Base-by-base conservation (phyloP, 768 basidiomycete species). In the Rhodotorula toruloides region DNA sequence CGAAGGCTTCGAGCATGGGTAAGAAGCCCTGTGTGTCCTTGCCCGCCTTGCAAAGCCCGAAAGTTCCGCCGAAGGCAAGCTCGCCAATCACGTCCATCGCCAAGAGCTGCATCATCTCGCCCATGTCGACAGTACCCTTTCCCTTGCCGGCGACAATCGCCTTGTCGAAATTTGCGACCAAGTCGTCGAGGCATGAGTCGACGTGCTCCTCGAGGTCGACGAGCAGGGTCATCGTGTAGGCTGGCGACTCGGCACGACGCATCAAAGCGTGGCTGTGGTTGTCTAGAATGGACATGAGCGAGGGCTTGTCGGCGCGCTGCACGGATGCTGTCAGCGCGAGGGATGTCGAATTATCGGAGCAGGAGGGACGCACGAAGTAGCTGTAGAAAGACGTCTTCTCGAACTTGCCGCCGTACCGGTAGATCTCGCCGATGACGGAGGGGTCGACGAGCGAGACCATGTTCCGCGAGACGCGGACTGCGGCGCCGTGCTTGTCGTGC, bases 111-210 rank as follows among this genome's bases (percentile, higher is more conserved):
- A 46, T 46, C 44, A 46, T 46, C 22, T 22, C 27, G 25, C 44
- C 44, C 44, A 46, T 46, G 44, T 46, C 44, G 25, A 46, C 44
- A 10, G 44, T 46, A 10, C 22, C 44, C 25, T n/a, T 46, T 4
- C 25, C 25, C 25, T 5, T 21, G 19, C 44, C 44, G 25, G 21
- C 11, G 6, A 8, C 25, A 6, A 46, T 21, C 3, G 44, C 25
- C 6, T 10, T 11, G 21, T 46, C 44, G 44, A 46, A 21, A n/a
- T n/a, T 25, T 11, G 9, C 44, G 44, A 46, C 25, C 25, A 46
- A n/a, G 44, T 46, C 44, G 44, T 46, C 44, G 44, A 46, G 44
- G 44, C 44, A 46, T n/a, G 44, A 46, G 44, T 46, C 44, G 44
- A 46, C 44, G 25, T 46, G 44, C 25, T 46, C 25, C 25, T 46